Percentiles rank a stretch among this genome's conserved stretches.
Evolutionary conservation across 306 rosid species (phyloP).

Genomic region (Cicer cuneatum): DNA sequence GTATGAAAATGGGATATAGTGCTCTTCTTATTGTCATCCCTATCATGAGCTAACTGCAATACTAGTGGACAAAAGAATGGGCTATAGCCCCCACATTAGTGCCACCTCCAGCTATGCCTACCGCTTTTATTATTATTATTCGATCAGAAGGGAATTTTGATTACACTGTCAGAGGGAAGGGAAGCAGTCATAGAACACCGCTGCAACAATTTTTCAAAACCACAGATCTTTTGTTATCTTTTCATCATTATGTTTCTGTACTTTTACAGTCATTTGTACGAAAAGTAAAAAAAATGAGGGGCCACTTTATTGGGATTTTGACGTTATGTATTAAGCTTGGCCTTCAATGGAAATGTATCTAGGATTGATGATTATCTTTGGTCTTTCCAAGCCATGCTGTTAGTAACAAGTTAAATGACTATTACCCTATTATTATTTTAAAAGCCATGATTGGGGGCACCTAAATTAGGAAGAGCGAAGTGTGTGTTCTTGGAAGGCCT

Average conservation of each 20-base stretch:
- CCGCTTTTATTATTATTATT: slow-evolving; percentile 17
- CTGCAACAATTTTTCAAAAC: slow-evolving; percentile 32
- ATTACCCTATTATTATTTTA: neutral
- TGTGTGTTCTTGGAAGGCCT: slow-evolving; percentile 2
- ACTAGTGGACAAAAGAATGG: no score
- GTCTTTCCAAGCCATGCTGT: slow-evolving; percentile 19
- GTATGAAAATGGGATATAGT: no score
- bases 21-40: no score
- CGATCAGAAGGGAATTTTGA: slow-evolving; percentile 24
- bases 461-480: slow-evolving; percentile 24
- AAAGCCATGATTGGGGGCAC: slow-evolving; percentile 30
- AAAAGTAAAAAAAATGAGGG: neutral
- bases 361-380: neutral
- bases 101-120: slow-evolving; percentile 21
- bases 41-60: no score
- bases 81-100: no score
- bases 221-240: neutral
- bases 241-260: slow-evolving; percentile 21
- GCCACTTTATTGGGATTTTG: neutral
- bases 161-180: slow-evolving; percentile 1
- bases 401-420: neutral
- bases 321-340: slow-evolving; percentile 28
- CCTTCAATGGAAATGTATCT: slow-evolving; percentile 14
- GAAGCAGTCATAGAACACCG: slow-evolving; percentile 26
- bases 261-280: slow-evolving; percentile 26